phyloP scores from a whole-genome alignment of 2,329 filamentous ascomycete genomes.

The Boeremia exigua region DNA sequence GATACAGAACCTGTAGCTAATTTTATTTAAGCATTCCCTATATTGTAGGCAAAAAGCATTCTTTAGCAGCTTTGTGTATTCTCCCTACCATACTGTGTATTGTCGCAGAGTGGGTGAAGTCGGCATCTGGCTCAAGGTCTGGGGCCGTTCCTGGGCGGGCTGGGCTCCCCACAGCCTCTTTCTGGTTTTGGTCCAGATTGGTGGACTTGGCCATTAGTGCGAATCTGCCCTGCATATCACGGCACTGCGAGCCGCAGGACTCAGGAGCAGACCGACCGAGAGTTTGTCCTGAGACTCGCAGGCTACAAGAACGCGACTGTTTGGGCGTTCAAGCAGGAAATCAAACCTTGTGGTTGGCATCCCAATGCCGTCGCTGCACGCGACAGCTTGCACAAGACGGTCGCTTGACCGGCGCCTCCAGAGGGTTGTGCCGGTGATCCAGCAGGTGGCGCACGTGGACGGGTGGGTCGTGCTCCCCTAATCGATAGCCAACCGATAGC shows the following conservation, averaged over 20 bases:
- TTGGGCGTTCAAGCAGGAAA: not conserved
- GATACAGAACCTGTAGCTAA: too few relatives aligned
- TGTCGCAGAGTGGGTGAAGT: too few relatives aligned
- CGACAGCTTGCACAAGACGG: conserved; percentile 17
- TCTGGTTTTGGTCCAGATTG: conserved; percentile 24
- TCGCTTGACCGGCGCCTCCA: conserved; percentile 26
- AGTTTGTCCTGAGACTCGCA: not conserved
- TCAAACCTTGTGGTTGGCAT: not conserved
- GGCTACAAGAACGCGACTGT: not conserved
- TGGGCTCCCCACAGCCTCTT: conserved; percentile 6
- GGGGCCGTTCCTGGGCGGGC: conserved; percentile 11
- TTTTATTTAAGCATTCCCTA: too few relatives aligned
- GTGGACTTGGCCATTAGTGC: conserved; percentile 24
- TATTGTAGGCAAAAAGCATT: too few relatives aligned
- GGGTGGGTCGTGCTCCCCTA: conserved; percentile 5
- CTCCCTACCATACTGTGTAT: too few relatives aligned
- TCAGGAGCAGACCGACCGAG: conserved; percentile 15
- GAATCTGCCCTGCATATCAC: conserved; percentile 37
- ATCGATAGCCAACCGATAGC: conserved; percentile 11
- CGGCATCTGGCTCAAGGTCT: conserved; percentile 8
- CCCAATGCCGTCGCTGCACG: conserved; percentile 14
- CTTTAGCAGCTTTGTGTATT: too few relatives aligned
- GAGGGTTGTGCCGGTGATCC: conserved; percentile 21
- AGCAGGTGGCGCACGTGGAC: conserved; percentile 26
- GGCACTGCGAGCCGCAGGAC: conserved; percentile 10